Percentiles rank a stretch among this genome's conserved stretches.
Evolutionary conservation across 1,284 basidiomycete genomes (phyloP).

Genomic region (Irpex lacteus): DNA sequence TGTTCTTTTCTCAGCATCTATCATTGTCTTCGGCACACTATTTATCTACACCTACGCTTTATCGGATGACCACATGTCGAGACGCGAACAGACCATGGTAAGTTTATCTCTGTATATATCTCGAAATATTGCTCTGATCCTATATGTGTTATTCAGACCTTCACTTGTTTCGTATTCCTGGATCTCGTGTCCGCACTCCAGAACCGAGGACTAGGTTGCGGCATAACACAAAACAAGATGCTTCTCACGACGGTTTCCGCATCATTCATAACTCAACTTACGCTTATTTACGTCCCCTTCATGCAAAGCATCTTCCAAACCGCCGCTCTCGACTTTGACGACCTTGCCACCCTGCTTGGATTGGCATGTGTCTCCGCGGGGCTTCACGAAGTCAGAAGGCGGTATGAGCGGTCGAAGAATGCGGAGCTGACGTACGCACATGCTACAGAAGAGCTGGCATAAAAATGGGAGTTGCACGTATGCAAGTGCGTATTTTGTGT

Average conservation of each 20-base stretch:
- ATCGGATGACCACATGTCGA: slow-evolving; percentile 77
- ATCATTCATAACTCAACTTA: slow-evolving; percentile 82
- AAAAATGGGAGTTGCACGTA: neutral
- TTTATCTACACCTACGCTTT: slow-evolving; percentile 86
- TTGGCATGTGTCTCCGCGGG: slow-evolving; percentile 69
- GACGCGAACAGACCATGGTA: slow-evolving; percentile 93
- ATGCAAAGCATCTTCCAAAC: slow-evolving; percentile 96
- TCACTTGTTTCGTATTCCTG: slow-evolving; percentile 95
- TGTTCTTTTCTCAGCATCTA: slow-evolving; percentile 86
- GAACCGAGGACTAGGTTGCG: slow-evolving; percentile 86
- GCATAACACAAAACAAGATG: slow-evolving; percentile 83
- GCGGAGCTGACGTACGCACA: slow-evolving; percentile 34
- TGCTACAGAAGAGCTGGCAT: slow-evolving; percentile 43
- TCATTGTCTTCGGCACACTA: slow-evolving; percentile 88
- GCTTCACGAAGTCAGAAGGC: slow-evolving; percentile 79
- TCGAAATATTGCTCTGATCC: neutral
- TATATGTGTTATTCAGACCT: slow-evolving; percentile 61
- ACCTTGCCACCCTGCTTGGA: slow-evolving; percentile 72
- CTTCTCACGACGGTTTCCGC: slow-evolving; percentile 83
- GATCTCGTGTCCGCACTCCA: slow-evolving; percentile 95
- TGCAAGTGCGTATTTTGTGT: no score
- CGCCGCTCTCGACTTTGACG: slow-evolving; percentile 66
- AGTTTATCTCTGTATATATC: slow-evolving; percentile 24
- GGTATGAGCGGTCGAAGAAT: slow-evolving; percentile 64
- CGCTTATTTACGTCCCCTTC: slow-evolving; percentile 86